Percentiles rank a stretch among this genome's conserved stretches.
Evolutionary conservation across 192 early-diverging fungal species (phyloP).

Genomic region (Podila clonocystis): DNA sequence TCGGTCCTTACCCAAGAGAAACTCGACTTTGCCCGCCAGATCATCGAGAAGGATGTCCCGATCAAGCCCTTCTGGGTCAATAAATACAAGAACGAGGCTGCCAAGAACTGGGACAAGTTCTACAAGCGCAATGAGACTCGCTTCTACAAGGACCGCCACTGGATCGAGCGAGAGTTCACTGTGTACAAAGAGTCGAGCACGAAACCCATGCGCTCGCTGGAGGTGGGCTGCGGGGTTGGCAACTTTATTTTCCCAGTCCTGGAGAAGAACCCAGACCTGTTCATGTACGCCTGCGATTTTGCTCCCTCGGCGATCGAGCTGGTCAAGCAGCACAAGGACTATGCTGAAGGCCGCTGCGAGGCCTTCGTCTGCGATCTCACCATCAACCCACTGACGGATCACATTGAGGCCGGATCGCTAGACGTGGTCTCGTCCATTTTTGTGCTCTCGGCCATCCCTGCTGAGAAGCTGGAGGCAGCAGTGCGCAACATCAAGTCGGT

Average conservation of each 20-base stretch:
- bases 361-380: conserved; percentile 98
- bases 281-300: conserved; percentile 96
- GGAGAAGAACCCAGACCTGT: conserved; percentile 80
- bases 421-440: conserved; percentile 95
- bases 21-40: conserved; percentile 63
- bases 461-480: conserved; percentile 81
- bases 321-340: conserved; percentile 82
- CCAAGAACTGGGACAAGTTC: conserved; percentile 86
- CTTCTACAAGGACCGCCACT: conserved; percentile 98
- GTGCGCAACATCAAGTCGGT: conserved; percentile 83
- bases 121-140: conserved; percentile 89
- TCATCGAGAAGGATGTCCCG: conserved; percentile 71
- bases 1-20: conserved; percentile 47
- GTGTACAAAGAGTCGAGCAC: conserved; percentile 45
- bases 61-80: conserved; percentile 80
- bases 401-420: conserved; percentile 79
- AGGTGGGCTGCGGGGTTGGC: conserved; percentile 98
- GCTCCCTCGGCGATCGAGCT: conserved; percentile 89
- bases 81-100: conserved; percentile 83
- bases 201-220: conserved; percentile 59
- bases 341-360: conserved; percentile 77
- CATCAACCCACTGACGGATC: conserved; percentile 68
- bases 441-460: conserved; percentile 95
- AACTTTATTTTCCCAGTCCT: conserved; percentile 96
- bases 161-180: conserved; percentile 95